Evolutionary conservation across 1,284 basidiomycete species (phyloP).

Genomic region (Papiliotrema laurentii): DNA sequence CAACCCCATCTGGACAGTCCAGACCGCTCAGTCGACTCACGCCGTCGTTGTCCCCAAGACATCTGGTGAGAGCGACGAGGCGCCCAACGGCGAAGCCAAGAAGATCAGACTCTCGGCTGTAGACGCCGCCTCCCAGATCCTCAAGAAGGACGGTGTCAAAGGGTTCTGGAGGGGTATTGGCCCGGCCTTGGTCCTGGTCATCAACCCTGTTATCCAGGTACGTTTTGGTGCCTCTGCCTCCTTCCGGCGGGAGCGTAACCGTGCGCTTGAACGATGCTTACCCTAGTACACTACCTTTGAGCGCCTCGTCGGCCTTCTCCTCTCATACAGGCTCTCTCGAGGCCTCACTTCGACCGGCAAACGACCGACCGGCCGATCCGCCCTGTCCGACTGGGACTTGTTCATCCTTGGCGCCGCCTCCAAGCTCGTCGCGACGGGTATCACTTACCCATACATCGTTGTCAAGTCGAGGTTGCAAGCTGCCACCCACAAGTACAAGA

Average conservation of each 20-base stretch:
- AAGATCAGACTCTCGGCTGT: slow-evolving; percentile 59
- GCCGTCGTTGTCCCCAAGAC: slow-evolving; percentile 17
- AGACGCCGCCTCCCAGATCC: slow-evolving; percentile 67
- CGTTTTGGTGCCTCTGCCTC: slow-evolving; percentile 7
- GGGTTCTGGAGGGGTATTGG: slow-evolving; percentile 96
- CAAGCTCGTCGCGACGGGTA: slow-evolving; percentile 58
- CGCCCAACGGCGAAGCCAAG: slow-evolving; percentile 4
- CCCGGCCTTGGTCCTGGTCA: slow-evolving; percentile 85
- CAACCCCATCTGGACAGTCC: slow-evolving; percentile 96
- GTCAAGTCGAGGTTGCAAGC: slow-evolving; percentile 50
- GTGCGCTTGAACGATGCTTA: neutral
- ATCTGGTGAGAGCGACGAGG: neutral
- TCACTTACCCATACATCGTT: slow-evolving; percentile 48
- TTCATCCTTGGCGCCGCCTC: slow-evolving; percentile 86
- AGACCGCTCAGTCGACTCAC: slow-evolving; percentile 81
- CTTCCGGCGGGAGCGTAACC: neutral
- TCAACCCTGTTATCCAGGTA: slow-evolving; percentile 83
- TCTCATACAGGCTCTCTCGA: slow-evolving; percentile 24
- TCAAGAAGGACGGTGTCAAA: slow-evolving; percentile 68
- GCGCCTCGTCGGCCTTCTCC: slow-evolving; percentile 55
- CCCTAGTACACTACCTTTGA: slow-evolving; percentile 70
- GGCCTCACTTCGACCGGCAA: slow-evolving; percentile 26
- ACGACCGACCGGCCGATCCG: slow-evolving; percentile 45
- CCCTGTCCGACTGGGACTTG: slow-evolving; percentile 77
- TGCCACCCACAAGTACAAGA: slow-evolving; percentile 48